Evolutionary conservation across 495 filamentous ascomycete genomes (phyloP).

Genomic region (Talaromyces liani): DNA sequence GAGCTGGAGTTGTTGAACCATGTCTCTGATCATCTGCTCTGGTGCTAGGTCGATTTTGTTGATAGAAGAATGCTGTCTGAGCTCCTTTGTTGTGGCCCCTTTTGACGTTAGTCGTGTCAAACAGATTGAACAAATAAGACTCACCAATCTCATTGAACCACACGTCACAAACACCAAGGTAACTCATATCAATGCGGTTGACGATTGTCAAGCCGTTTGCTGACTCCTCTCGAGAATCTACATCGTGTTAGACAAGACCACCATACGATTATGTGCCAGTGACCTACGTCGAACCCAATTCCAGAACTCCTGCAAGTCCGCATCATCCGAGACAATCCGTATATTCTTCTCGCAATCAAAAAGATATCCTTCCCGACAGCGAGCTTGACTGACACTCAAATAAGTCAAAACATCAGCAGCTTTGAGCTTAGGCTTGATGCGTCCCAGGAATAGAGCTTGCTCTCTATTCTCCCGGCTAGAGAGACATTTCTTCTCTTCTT

Average conservation of each 20-base stretch:
- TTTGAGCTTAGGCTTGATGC: constrained; percentile 18
- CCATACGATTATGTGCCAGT: too few relatives aligned
- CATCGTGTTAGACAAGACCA: too few relatives aligned
- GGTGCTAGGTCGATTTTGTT: constrained; percentile 7
- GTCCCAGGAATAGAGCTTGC: constrained; percentile 23
- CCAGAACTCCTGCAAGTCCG: constrained; percentile 73
- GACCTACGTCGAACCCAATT: constrained; percentile 51
- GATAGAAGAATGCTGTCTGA: not conserved
- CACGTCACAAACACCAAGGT: constrained; percentile 70
- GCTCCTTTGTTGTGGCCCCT: not conserved
- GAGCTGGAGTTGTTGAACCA: constrained; percentile 40
- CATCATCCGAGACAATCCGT: constrained; percentile 60
- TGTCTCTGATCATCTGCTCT: constrained; percentile 35
- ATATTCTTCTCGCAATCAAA: constrained; percentile 67
- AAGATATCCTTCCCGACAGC: constrained; percentile 67
- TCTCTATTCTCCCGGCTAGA: constrained; percentile 41
- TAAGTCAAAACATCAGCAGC: constrained; percentile 36
- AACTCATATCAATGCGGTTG: constrained; percentile 72
- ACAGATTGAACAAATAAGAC: constrained; percentile 6
- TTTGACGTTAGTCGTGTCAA: not conserved
- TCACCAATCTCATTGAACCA: constrained; percentile 72
- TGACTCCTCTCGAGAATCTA: constrained; percentile 60
- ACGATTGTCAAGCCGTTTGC: constrained; percentile 64
- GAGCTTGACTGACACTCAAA: constrained; percentile 38
- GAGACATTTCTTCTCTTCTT: constrained; percentile 16